A percentile compares a stretch with the other conserved stretches of the same genome.
phyloP scores from a whole-genome alignment of 2,329 filamentous ascomycete species.

The Plenodomus biglobosus region DNA sequence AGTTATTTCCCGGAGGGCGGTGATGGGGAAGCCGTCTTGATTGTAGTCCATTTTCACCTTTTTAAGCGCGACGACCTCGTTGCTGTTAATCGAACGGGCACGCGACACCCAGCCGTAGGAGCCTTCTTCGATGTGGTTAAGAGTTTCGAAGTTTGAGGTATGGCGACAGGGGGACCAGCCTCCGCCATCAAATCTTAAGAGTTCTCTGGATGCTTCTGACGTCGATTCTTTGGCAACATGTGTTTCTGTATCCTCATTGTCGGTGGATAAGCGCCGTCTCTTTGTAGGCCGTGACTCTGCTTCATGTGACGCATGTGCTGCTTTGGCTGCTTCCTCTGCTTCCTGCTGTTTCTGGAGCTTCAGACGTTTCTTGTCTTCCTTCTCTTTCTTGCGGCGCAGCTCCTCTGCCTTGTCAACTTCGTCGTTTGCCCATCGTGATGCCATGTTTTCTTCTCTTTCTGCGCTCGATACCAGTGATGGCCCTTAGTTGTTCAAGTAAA shows the following conservation, averaged over 20 bases:
- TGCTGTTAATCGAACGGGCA: constrained; percentile 71
- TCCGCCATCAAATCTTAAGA: constrained; percentile 71
- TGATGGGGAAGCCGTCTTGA: constrained; percentile 85
- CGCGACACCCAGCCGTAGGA: constrained; percentile 94
- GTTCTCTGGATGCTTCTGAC: constrained; percentile 46
- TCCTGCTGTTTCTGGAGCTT: constrained; percentile 80
- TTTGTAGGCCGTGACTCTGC: constrained; percentile 55
- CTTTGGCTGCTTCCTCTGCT: constrained; percentile 54
- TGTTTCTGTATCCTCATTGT: constrained; percentile 14
- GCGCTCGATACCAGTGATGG: neutral
- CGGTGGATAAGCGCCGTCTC: constrained; percentile 62
- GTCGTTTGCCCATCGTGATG: constrained; percentile 85
- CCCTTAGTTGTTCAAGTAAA: too few species aligned
- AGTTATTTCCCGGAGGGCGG: constrained; percentile 89
- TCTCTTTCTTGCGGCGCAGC: constrained; percentile 73
- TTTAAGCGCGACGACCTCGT: constrained; percentile 86
- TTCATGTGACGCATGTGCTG: constrained; percentile 32
- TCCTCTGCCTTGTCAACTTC: constrained; percentile 78
- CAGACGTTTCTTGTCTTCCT: constrained; percentile 82
- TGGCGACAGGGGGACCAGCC: constrained; percentile 72
- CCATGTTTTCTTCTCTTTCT: constrained; percentile 40
- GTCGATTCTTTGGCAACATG: constrained; percentile 13
- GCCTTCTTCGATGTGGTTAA: constrained; percentile 97
- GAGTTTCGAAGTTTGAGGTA: constrained; percentile 83
- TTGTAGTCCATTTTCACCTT: constrained; percentile 79